Evolutionary conservation across 805 yeast species (phyloP).

Genomic region (Schwanniomyces sp.): DNA sequence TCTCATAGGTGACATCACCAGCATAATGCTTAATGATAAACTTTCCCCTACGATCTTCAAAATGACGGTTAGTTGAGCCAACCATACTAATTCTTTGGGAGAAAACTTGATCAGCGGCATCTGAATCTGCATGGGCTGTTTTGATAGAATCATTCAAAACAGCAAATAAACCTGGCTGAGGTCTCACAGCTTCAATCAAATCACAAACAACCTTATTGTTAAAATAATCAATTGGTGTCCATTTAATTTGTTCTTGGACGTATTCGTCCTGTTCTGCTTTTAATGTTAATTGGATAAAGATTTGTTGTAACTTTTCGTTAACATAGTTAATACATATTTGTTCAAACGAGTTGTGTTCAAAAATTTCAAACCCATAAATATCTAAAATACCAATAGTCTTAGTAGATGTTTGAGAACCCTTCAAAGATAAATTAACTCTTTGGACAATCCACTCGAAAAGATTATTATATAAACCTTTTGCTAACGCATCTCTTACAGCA

Average conservation of each 20-base stretch:
- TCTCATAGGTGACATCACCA: conserved; percentile 95
- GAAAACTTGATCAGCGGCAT: conserved; percentile 95
- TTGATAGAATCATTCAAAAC: conserved; percentile 96
- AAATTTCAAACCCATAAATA: conserved; percentile 95
- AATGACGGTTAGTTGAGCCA: conserved; percentile 73
- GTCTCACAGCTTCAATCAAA: conserved; percentile 87
- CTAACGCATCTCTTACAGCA: conserved; percentile 92
- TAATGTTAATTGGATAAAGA: conserved; percentile 90
- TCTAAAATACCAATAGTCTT: conserved; percentile 91
- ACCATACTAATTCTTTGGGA: conserved; percentile 88
- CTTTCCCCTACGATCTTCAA: conserved; percentile 83
- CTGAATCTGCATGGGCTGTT: conserved; percentile 96
- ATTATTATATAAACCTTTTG: conserved; percentile 90
- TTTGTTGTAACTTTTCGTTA: conserved; percentile 93
- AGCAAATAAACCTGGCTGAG: conserved; percentile 91
- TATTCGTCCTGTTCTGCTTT: conserved; percentile 98
- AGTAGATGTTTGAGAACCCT: conserved; percentile 30
- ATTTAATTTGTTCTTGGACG: conserved; percentile 88
- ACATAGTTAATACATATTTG: conserved; percentile 95
- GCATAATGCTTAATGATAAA: conserved; percentile 95
- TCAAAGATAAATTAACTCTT: conserved; percentile 79
- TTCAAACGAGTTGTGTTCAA: conserved; percentile 92
- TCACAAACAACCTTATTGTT: conserved; percentile 97
- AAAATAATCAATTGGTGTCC: conserved; percentile 97
- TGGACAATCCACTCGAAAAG: conserved; percentile 95